Evolutionary conservation across 1,284 basidiomycete species (phyloP).

Genomic region (Pseudozyma flocculosa): DNA sequence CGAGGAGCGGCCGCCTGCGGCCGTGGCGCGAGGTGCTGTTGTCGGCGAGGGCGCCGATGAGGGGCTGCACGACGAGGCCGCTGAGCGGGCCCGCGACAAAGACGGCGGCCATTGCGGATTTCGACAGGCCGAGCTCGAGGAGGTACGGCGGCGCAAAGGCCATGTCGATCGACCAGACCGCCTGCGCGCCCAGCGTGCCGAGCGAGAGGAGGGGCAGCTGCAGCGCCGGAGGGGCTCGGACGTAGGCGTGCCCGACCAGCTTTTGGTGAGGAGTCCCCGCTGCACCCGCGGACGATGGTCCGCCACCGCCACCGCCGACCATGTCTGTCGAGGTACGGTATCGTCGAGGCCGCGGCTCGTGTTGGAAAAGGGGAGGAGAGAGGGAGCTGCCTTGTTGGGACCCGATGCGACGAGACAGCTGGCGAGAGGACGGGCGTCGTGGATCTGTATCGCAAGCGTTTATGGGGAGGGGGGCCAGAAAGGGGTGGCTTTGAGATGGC

Average conservation of each 20-base stretch:
- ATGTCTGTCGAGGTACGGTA: too few species aligned
- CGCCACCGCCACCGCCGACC: constrained; percentile 7
- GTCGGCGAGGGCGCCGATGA: constrained; percentile 57
- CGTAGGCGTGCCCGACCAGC: constrained; percentile 19
- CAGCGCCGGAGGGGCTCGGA: constrained; percentile 17
- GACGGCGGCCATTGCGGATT: constrained; percentile 46
- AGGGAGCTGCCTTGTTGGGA: too few species aligned
- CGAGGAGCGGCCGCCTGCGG: constrained; percentile 57
- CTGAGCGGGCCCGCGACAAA: constrained; percentile 51
- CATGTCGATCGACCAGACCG: constrained; percentile 56
- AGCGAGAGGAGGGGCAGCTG: constrained; percentile 45
- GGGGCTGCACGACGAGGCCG: constrained; percentile 58
- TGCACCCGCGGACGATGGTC: neutral
- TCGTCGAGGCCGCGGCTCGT: too few species aligned
- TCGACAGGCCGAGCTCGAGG: constrained; percentile 47
- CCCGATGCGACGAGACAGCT: too few species aligned
- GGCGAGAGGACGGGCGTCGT: too few species aligned
- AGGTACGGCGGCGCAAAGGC: constrained; percentile 51
- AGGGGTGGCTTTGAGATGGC: too few species aligned
- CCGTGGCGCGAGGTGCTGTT: constrained; percentile 56
- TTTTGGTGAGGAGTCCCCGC: constrained; percentile 1
- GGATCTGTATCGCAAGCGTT: too few species aligned
- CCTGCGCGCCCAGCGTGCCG: constrained; percentile 47
- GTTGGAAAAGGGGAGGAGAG: too few species aligned
- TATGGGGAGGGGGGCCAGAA: too few species aligned